A percentile compares a stretch with the other conserved stretches of the same genome.
Evolutionary conservation across 1,284 basidiomycete species (phyloP).

Genomic region (Ganoderma lucidum): DNA sequence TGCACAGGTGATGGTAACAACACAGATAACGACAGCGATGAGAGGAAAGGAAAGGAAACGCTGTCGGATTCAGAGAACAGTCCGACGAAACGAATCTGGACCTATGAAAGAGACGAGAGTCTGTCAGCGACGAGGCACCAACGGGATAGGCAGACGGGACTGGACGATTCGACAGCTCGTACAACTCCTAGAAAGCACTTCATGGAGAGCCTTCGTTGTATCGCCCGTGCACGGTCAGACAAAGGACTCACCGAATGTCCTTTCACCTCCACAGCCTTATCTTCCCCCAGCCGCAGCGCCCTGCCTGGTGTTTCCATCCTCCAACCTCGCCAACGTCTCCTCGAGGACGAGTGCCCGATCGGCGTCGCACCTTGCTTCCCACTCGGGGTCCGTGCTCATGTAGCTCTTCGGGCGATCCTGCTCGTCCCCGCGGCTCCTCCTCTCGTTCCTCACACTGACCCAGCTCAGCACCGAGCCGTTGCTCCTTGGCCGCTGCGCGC

Average conservation of each 20-base stretch:
- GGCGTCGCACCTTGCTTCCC: constrained; percentile 62
- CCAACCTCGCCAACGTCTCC: constrained; percentile 61
- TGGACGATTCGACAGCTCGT: neutral
- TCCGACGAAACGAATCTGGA: constrained; percentile 14
- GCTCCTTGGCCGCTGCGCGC: constrained; percentile 46
- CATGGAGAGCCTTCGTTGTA: neutral
- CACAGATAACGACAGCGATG: constrained; percentile 17
- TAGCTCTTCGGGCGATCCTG: constrained; percentile 57
- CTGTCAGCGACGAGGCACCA: constrained; percentile 2
- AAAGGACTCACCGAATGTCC: constrained; percentile 15
- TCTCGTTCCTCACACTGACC: constrained; percentile 39
- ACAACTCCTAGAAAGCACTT: neutral
- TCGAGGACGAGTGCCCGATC: constrained; percentile 61
- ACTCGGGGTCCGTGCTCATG: constrained; percentile 59
- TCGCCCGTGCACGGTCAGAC: too few relatives aligned
- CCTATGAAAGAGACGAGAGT: neutral
- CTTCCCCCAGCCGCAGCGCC: neutral
- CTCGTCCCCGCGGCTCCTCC: constrained; percentile 33
- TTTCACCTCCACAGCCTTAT: neutral
- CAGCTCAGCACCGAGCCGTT: constrained; percentile 25
- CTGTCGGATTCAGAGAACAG: constrained; percentile 5
- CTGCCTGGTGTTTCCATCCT: constrained; percentile 39
- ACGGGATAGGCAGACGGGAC: neutral
- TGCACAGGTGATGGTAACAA: constrained; percentile 24
- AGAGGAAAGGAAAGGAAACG: constrained; percentile 7